phyloP scores from a whole-genome alignment of 805 yeast species.

The Metschnikowia henanensis region DNA sequence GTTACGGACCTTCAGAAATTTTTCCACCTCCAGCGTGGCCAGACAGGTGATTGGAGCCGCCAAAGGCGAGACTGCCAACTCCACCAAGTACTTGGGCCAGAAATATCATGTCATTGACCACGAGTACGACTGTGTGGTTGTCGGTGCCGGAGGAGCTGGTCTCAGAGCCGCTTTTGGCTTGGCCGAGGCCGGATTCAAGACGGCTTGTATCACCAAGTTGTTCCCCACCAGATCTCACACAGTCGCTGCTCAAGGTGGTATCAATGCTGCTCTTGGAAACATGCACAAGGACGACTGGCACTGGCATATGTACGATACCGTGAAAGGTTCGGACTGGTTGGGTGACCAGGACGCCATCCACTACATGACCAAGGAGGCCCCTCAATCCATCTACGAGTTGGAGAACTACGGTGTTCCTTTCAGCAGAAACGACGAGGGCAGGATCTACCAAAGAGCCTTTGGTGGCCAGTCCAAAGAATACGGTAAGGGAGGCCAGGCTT shows the following conservation, averaged over 20 bases:
- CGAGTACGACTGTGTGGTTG: constrained; percentile 96
- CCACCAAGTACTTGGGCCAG: constrained; percentile 46
- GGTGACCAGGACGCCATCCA: constrained; percentile 99
- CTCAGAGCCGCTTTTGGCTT: constrained; percentile 97
- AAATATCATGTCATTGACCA: constrained; percentile 94
- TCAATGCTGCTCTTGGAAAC: constrained; percentile 97
- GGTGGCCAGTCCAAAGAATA: constrained; percentile 96
- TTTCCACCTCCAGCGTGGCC: constrained; percentile 29
- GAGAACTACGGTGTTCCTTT: constrained; percentile 99
- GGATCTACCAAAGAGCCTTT: constrained; percentile 97
- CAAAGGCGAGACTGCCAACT: constrained; percentile 40
- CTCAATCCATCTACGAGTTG: constrained; percentile 90
- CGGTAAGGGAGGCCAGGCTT: constrained; percentile 99
- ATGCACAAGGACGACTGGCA: constrained; percentile 99
- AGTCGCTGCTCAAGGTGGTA: constrained; percentile 99
- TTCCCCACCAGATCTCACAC: constrained; percentile 99
- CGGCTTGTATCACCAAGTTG: constrained; percentile 95
- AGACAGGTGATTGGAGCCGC: constrained; percentile 38
- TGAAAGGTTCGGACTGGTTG: constrained; percentile 98
- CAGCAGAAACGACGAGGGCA: constrained; percentile 94
- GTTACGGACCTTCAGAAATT: constrained; percentile 24
- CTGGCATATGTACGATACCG: constrained; percentile 99
- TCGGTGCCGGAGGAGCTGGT: constrained; percentile 99
- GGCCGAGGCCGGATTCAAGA: constrained; percentile 95
- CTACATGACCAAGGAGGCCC: constrained; percentile 99